Conservation (phyloP, 2,329 filamentous ascomycete genomes). For the Didymella lethalis region DNA sequence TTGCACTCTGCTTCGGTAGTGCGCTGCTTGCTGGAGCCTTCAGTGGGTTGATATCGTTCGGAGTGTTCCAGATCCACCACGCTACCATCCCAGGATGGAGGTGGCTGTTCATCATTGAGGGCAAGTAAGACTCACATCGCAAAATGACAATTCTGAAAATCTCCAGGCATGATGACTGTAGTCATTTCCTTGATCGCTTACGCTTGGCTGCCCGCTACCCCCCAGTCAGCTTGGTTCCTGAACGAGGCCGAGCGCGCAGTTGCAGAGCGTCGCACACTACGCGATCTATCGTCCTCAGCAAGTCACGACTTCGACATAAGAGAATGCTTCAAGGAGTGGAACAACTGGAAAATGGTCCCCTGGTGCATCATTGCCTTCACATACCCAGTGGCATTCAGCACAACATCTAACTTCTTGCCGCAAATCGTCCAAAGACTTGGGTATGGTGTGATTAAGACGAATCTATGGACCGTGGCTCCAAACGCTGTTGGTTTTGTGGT, state of each 20-base stretch:
- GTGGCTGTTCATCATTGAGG: constrained; percentile 56
- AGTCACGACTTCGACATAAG: constrained; percentile 51
- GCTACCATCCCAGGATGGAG: constrained; percentile 56
- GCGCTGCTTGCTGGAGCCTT: constrained; percentile 54
- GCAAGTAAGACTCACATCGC: constrained; percentile 10
- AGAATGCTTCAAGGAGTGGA: constrained; percentile 56
- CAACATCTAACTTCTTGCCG: constrained; percentile 58
- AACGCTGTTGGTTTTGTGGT: constrained; percentile 59
- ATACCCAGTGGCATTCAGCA: constrained; percentile 59
- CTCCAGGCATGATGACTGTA: constrained; percentile 42
- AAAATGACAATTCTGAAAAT: background rate
- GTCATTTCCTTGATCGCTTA: constrained; percentile 42
- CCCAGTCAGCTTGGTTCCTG: constrained; percentile 52
- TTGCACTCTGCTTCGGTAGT: constrained; percentile 56
- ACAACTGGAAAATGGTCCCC: constrained; percentile 53
- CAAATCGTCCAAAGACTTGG: constrained; percentile 57
- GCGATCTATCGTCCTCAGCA: constrained; percentile 55
- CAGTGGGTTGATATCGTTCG: constrained; percentile 53
- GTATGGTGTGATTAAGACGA: constrained; percentile 56
- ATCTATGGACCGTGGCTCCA: constrained; percentile 59
- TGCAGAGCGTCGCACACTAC: constrained; percentile 55
- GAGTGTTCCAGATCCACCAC: constrained; percentile 59
- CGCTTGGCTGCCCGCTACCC: constrained; percentile 46
- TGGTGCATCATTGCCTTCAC: constrained; percentile 59
- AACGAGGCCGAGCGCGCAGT: constrained; percentile 48